Base-by-base conservation (phyloP, 148 eudicot species). In the Spergularia bocconei region DNA sequence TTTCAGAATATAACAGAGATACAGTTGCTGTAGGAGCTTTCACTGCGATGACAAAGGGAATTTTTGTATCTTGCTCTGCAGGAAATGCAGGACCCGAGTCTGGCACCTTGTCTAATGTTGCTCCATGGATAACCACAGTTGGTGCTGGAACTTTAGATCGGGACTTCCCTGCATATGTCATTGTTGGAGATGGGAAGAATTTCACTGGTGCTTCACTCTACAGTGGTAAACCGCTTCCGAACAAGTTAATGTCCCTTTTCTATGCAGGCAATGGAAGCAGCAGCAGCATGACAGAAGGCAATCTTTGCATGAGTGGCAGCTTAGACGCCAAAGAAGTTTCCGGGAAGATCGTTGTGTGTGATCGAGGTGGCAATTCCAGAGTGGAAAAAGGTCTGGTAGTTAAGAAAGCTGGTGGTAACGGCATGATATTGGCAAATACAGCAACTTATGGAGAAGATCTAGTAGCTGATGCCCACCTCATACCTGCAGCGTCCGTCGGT, bases 51-150 rank as follows among this genome's bases (percentile, higher is more conserved):
- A 63, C 81, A 13, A 84, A 82, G 60, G 98, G 98, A 51, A 82
- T 93, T 20, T 72, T 91, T 16, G 87, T 93, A 0, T 91, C 98
- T 12, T 87, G 89, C 64, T 85, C 96, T 0, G 98, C 92, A 0
- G 98, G 98, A 65, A 93, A 93, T 58, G 82, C 85, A 13, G 98
- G 98, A 17, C 98, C 98, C 2, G 79, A 79, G 14, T 51, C 91
- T 16, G 78, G 76, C n/a, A 83, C 80, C 80, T 36, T 89, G 80
- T 89, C 93, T 23, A 93, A 93, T 63, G 86, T 84, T 17, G 98
- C 98, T 23, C 98, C 98, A 44, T 93, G 98, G 98, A 93, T 93
- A 82, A 85, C 90, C 67, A 93, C 96, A 0, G 91, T 93, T 0
- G 98, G 98, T 25, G 98, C 96, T 20, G 89, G 91, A 21, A 91